Percentiles rank a stretch among this genome's conserved stretches.
Conservation (phyloP, 768 basidiomycete genomes). For the Strobilomyces confusus region DNA sequence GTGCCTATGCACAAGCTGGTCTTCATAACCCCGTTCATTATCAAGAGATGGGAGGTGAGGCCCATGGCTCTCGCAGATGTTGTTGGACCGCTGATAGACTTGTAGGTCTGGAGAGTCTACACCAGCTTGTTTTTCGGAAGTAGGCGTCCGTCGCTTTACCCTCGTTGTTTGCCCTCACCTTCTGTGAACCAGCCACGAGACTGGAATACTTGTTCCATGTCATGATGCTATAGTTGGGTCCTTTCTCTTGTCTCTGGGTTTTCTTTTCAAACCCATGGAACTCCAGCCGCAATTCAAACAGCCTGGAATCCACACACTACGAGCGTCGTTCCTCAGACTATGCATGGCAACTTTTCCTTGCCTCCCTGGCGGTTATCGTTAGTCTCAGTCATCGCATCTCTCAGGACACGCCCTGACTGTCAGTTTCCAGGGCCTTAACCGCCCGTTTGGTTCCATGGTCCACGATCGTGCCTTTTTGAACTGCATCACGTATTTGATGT, state of each 20-base stretch:
- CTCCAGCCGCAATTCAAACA: conserved; percentile 57
- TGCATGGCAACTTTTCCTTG: conserved; percentile 67
- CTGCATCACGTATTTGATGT: conserved; percentile 65
- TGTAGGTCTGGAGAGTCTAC: conserved; percentile 67
- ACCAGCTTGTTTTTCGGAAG: conserved; percentile 75
- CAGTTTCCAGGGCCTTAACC: conserved; percentile 47
- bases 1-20: conserved; percentile 51
- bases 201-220: conserved; percentile 40
- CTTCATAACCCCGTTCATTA: conserved; percentile 47
- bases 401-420: neutral
- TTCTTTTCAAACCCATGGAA: neutral
- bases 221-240: conserved; percentile 41
- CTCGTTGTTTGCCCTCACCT: neutral
- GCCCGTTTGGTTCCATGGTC: conserved; percentile 52
- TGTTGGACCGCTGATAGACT: neutral
- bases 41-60: conserved; percentile 49
- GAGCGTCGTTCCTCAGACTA: conserved; percentile 62
- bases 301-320: conserved; percentile 63
- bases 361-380: conserved; percentile 57
- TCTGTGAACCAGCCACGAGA: conserved; percentile 19
- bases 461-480: conserved; percentile 66
- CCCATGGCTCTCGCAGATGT: neutral
- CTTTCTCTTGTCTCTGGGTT: neutral
- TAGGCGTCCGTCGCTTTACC: conserved; percentile 20
- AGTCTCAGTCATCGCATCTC: conserved; percentile 21